These are phyloP conservation scores for Aspergillus egyptiacus DNA, from an alignment of 495 filamentous ascomycete species.

Conservation along the genomic window DNA sequence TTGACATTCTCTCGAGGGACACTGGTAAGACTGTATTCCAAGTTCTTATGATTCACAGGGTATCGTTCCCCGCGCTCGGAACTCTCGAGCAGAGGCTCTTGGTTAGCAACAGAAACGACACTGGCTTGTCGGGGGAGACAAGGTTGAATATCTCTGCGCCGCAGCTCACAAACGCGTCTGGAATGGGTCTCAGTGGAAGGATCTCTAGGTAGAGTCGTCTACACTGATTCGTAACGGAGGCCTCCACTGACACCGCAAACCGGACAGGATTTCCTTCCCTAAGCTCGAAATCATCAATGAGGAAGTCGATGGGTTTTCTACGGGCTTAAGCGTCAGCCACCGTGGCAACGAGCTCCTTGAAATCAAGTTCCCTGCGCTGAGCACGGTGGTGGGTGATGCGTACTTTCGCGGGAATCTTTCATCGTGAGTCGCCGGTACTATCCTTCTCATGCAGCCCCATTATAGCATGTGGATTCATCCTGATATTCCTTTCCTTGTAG, in stretches of 20 bases:
- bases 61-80: background rate
- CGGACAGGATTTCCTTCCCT: background rate
- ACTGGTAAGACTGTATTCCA: too few relatives aligned
- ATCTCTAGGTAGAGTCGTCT: background rate
- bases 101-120: background rate
- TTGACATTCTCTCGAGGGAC: too few relatives aligned
- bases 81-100: background rate
- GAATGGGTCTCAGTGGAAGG: background rate
- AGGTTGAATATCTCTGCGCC: background rate
- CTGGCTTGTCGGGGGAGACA: background rate
- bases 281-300: background rate
- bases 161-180: background rate
- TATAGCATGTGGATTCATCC: too few relatives aligned
- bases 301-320: background rate
- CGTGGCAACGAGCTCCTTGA: background rate
- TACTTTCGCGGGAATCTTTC: background rate
- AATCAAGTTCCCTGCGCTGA: background rate
- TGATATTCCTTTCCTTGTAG: too few relatives aligned
- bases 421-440: background rate
- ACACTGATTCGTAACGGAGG: background rate
- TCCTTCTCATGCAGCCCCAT: background rate
- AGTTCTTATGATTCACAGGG: background rate
- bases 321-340: background rate
- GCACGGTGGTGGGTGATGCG: background rate
- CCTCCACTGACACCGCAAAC: background rate